Evolutionary conservation across 345 rosid genomes (phyloP).

Genomic region (Jatropha curcas): DNA sequence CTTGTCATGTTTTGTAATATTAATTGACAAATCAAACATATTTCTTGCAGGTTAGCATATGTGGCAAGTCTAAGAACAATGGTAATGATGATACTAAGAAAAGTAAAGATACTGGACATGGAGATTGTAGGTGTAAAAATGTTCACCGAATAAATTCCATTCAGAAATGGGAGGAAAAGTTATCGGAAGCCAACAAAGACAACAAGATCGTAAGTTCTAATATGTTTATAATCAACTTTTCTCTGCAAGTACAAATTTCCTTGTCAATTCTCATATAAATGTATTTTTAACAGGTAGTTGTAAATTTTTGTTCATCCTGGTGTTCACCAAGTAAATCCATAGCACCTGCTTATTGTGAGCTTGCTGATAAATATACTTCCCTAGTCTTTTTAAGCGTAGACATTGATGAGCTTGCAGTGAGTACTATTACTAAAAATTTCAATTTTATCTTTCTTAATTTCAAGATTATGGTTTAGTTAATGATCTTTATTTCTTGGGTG

Average conservation of each 20-base stretch:
- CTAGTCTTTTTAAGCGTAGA: slow-evolving; percentile 74
- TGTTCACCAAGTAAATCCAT: slow-evolving; percentile 81
- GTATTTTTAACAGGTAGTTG: slow-evolving; percentile 71
- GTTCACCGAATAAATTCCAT: slow-evolving; percentile 57
- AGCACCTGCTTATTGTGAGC: slow-evolving; percentile 62
- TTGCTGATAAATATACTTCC: slow-evolving; percentile 68
- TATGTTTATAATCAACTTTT: too few species aligned
- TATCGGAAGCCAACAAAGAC: slow-evolving; percentile 64
- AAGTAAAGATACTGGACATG: slow-evolving; percentile 23
- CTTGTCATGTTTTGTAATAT: too few species aligned
- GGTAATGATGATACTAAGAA: slow-evolving; percentile 38
- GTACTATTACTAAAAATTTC: slow-evolving; percentile 20
- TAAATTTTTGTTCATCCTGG: slow-evolving; percentile 90
- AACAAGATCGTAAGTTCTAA: slow-evolving; percentile 58
- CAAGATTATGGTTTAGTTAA: not conserved
- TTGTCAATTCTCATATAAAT: too few species aligned
- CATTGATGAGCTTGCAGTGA: slow-evolving; percentile 80
- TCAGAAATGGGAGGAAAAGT: slow-evolving; percentile 71
- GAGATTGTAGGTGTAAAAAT: slow-evolving; percentile 60
- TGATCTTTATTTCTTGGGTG: not conserved
- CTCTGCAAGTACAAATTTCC: too few species aligned
- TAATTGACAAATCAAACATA: too few species aligned
- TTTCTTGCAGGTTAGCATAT: not conserved
- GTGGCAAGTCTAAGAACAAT: not conserved
- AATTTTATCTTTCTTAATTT: not conserved